Conservation (phyloP, 2,329 filamentous ascomycete genomes). For the Fusarium virguliforme region DNA sequence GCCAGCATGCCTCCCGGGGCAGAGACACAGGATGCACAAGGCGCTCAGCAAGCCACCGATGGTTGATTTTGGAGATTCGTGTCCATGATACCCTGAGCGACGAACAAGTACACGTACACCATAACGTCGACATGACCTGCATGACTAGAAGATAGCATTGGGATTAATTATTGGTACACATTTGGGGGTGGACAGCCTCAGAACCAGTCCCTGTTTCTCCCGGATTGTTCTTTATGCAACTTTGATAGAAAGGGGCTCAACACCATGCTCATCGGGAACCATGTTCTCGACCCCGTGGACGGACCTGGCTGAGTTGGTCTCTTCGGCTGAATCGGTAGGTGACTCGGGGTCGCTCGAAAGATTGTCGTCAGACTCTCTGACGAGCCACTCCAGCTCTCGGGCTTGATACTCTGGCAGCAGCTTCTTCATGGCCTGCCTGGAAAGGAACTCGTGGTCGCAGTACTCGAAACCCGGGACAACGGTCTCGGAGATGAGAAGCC, state of each 20-base stretch:
- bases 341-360: neutral
- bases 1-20: conserved; percentile 11
- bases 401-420: conserved; percentile 68
- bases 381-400: conserved; percentile 64
- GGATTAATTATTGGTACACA: conserved; percentile 16
- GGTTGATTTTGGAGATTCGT: conserved; percentile 37
- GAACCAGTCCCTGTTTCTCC: neutral
- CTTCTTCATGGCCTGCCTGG: conserved; percentile 63
- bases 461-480: conserved; percentile 79
- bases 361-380: conserved; percentile 49
- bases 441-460: conserved; percentile 77
- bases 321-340: neutral
- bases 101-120: conserved; percentile 28
- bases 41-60: conserved; percentile 22
- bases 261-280: neutral
- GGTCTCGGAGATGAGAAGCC: conserved; percentile 77
- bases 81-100: conserved; percentile 47
- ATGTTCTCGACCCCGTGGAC: neutral
- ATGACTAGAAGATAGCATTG: conserved; percentile 44
- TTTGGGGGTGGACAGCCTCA: neutral
- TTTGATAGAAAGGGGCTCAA: neutral
- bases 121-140: conserved; percentile 46
- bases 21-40: conserved; percentile 10
- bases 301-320: neutral
- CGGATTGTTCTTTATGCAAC: neutral